Percentiles rank a stretch among this genome's conserved stretches.
Evolutionary conservation across 2,329 filamentous ascomycete genomes (phyloP).

Genomic region (Rhynchosporium secalis): DNA sequence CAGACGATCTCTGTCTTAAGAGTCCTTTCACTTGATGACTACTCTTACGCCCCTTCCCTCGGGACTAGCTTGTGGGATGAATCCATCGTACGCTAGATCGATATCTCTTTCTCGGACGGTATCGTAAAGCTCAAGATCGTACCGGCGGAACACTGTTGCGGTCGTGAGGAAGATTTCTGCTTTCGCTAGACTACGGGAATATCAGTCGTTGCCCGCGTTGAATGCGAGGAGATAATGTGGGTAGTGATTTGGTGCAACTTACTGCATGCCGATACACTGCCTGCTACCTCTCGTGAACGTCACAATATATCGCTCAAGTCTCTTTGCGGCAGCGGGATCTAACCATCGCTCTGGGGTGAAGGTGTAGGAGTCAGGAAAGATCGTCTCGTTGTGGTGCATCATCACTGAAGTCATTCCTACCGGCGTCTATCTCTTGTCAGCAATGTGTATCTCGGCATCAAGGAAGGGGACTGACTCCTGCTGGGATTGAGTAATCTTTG

Average conservation of each 20-base stretch:
- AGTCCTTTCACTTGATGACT: not conserved
- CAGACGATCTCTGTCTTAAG: not conserved
- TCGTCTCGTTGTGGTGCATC: constrained; percentile 43
- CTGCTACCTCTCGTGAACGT: constrained; percentile 46
- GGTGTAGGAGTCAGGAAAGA: constrained; percentile 43
- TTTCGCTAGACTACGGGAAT: constrained; percentile 21
- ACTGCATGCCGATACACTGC: constrained; percentile 44
- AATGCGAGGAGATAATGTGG: not conserved
- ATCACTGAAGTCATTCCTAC: constrained; percentile 44
- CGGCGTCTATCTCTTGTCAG: constrained; percentile 23
- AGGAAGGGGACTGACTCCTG: constrained; percentile 34
- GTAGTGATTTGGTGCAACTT: not conserved
- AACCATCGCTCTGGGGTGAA: constrained; percentile 47
- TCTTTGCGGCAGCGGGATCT: constrained; percentile 39
- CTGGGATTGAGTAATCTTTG: constrained; percentile 27
- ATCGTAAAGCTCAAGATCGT: constrained; percentile 24
- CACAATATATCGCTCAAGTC: constrained; percentile 44
- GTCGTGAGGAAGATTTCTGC: constrained; percentile 25
- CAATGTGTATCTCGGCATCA: not conserved
- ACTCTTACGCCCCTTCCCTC: constrained; percentile 24
- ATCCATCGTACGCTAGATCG: constrained; percentile 24
- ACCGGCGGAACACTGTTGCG: constrained; percentile 19
- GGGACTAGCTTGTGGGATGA: constrained; percentile 18
- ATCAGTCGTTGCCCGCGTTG: not conserved
- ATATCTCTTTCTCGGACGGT: constrained; percentile 23